Percentiles rank a stretch among this genome's conserved stretches.
Conservation (phyloP, 2,329 filamentous ascomycete genomes). For the Fusarium sp. region DNA sequence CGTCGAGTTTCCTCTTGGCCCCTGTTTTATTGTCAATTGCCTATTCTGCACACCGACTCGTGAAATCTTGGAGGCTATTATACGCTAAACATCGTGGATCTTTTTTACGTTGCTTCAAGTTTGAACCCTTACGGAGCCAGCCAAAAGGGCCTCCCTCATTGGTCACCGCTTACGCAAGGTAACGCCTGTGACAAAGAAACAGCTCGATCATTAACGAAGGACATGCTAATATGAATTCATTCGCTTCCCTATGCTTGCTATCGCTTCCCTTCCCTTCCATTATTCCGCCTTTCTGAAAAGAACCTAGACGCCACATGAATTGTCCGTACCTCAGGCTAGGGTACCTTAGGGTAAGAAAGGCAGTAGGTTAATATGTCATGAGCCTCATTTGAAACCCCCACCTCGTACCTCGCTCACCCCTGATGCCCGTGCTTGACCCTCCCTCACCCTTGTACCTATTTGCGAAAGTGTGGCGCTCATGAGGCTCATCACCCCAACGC, state of each 20-base stretch:
- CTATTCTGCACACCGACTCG: slow-evolving; percentile 31
- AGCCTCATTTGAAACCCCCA: slow-evolving; percentile 9
- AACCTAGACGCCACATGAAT: background rate
- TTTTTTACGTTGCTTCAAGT: background rate
- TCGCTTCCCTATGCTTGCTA: background rate
- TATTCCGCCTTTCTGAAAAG: background rate
- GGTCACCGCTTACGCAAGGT: background rate
- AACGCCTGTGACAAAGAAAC: background rate
- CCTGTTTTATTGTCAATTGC: slow-evolving; percentile 14
- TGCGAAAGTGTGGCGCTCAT: slow-evolving; percentile 20
- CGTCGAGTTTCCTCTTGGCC: background rate
- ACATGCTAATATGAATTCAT: background rate
- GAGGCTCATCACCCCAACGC: slow-evolving; percentile 31
- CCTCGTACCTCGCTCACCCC: background rate
- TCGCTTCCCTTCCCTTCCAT: no score
- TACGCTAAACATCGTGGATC: background rate
- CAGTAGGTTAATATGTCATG: background rate
- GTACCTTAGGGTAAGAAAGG: background rate
- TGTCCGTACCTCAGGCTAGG: background rate
- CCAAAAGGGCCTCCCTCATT: background rate
- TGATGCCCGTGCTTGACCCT: background rate
- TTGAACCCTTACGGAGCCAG: background rate
- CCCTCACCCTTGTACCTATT: background rate
- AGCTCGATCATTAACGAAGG: background rate
- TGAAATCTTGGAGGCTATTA: background rate